phyloP scores from a whole-genome alignment of 2,329 filamentous ascomycete genomes.

The Fusarium chaquense region DNA sequence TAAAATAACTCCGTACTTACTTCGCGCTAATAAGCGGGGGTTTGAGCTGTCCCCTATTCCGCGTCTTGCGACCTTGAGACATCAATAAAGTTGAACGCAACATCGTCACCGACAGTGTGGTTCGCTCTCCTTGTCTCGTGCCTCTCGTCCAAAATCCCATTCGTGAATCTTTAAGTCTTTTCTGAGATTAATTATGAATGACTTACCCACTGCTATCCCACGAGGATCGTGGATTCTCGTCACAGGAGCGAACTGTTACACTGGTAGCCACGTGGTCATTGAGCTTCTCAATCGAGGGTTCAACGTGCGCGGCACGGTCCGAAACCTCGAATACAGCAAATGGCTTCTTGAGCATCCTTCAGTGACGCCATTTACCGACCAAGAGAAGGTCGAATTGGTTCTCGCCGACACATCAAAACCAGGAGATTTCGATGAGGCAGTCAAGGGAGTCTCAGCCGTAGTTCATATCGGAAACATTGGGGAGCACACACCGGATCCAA shows the following conservation, averaged over 20 bases:
- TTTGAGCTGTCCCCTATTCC: not conserved
- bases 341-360: conserved; percentile 35
- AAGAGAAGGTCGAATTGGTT: conserved; percentile 31
- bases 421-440: conserved; percentile 32
- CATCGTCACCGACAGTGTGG: no score
- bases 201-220: conserved; percentile 34
- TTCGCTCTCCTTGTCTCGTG: not conserved
- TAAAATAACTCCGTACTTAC: not conserved
- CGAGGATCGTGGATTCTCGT: conserved; percentile 42
- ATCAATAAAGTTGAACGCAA: not conserved
- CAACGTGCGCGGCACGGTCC: conserved; percentile 41
- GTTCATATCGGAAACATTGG: conserved; percentile 37
- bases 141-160: not conserved
- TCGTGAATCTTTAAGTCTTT: rapidly evolving
- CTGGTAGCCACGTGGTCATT: conserved; percentile 37
- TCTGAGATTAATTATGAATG: not conserved
- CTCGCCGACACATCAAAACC: conserved; percentile 34
- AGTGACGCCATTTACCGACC: conserved; percentile 13
- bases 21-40: conserved; percentile 1
- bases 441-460: conserved; percentile 38
- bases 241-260: conserved; percentile 40
- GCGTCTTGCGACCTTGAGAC: not conserved
- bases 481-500: conserved; percentile 31
- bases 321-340: conserved; percentile 27
- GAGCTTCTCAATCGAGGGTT: conserved; percentile 37